Conservation (phyloP, 805 yeast genomes). For the Candida loeiensis region DNA sequence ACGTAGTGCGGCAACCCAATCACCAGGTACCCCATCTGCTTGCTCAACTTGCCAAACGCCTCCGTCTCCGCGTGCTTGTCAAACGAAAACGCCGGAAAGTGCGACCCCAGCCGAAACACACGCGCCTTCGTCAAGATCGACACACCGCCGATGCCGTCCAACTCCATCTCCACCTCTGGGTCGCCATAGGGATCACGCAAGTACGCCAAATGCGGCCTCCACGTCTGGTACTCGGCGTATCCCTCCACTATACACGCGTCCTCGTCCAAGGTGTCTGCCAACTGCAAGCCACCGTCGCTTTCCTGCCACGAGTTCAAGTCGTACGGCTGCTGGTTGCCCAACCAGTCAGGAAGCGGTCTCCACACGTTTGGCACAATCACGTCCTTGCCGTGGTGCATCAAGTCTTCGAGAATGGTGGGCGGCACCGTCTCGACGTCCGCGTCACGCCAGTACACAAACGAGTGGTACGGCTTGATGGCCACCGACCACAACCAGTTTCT, state of each 20-base stretch:
- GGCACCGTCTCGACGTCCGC: slow-evolving; percentile 95
- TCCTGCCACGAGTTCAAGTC: slow-evolving; percentile 86
- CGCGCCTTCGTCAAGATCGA: slow-evolving; percentile 83
- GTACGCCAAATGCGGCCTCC: slow-evolving; percentile 97
- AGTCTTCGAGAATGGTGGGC: slow-evolving; percentile 77
- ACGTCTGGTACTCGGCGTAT: slow-evolving; percentile 93
- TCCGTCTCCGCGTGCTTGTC: slow-evolving; percentile 97
- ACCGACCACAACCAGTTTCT: slow-evolving; percentile 90
- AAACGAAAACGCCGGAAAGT: slow-evolving; percentile 95
- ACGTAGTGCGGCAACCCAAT: slow-evolving; percentile 81
- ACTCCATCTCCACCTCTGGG: slow-evolving; percentile 86
- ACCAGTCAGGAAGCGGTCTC: slow-evolving; percentile 86
- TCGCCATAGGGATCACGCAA: slow-evolving; percentile 93
- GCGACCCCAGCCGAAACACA: slow-evolving; percentile 84
- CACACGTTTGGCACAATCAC: slow-evolving; percentile 94
- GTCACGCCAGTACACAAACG: slow-evolving; percentile 97
- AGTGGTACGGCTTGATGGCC: slow-evolving; percentile 86
- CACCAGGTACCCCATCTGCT: slow-evolving; percentile 82
- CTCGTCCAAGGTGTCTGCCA: slow-evolving; percentile 77
- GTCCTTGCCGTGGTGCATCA: slow-evolving; percentile 88
- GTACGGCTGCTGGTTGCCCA: slow-evolving; percentile 80
- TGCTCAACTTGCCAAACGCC: slow-evolving; percentile 88
- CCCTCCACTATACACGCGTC: slow-evolving; percentile 98
- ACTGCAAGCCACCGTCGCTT: slow-evolving; percentile 73
- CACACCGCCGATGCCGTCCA: slow-evolving; percentile 98